Evolutionary conservation across 202 grass and related monocot genomes (phyloP), one percentile per base, ranked within the genome.

Genomic region (Cymbopogon flexuosus): DNA sequence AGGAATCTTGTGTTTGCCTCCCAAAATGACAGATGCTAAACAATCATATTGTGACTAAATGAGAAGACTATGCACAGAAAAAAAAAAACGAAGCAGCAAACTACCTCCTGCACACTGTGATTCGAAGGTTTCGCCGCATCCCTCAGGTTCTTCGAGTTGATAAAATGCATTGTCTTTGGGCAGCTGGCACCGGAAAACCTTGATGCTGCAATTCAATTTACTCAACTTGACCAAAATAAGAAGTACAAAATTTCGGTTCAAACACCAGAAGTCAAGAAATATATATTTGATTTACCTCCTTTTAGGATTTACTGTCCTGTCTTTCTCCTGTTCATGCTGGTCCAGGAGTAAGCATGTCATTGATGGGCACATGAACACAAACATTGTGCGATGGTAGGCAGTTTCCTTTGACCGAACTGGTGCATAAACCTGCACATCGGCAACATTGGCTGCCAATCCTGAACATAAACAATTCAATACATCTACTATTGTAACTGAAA

Each of bases 301-400:
- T 70, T 63, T 64, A 85, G 75, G 83, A 83, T 79, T 85, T 43
- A 67, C 74, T 23, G 87, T 81, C 51, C 80, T 82, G 62, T 87
- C 70, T 30, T 87, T 97, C 91, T 89, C 93, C 74, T 97, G 91
- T 41, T 94, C 91, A 47, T 90, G 83, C 79, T 97, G 91, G 63
- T 97, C 91, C 54, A 66, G 81, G 65, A 84, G 83, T 72, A 97
- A 91, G 71, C 91, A 97, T 23, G 81, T 15, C 89, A 94, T 92
- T 4, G 89, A 94, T 35, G 88, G 89, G 81, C 94, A 97, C 80
- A 94, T 94, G 85, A 92, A 94, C 70, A 92, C 59, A 59, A 92
- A 90, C 22, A 97, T 58, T 3, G 85, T 90, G 21, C 86, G 85
- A 85, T 97, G 91, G 73, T 94, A 94, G 13, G 94, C 69, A 9